Percentiles rank a stretch among this genome's conserved stretches.
Evolutionary conservation across 257 asterid genomes (phyloP).

Genomic region (Scutellaria galericulata): DNA sequence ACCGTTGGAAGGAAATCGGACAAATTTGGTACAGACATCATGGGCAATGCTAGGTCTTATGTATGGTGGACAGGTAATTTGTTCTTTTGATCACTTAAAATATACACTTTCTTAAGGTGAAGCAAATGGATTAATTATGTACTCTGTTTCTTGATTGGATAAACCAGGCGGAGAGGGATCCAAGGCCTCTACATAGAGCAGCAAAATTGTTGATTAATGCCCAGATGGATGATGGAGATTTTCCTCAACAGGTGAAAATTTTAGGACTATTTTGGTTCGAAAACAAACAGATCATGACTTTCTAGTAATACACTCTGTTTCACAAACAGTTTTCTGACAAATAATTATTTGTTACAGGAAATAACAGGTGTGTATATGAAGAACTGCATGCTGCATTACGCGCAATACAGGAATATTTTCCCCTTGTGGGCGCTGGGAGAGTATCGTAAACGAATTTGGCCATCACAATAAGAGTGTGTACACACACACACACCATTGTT

Average conservation of each 20-base stretch:
- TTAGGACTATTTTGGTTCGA: neutral
- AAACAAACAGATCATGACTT: neutral
- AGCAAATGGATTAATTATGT: too few species aligned
- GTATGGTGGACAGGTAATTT: slow-evolving; percentile 69
- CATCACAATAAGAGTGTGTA: slow-evolving; percentile 32
- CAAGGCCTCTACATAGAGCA: slow-evolving; percentile 72
- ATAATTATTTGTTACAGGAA: slow-evolving; percentile 44
- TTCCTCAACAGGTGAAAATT: slow-evolving; percentile 73
- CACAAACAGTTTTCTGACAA: neutral
- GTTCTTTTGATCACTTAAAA: too few species aligned
- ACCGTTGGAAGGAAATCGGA: slow-evolving; percentile 71
- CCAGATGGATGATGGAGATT: slow-evolving; percentile 80
- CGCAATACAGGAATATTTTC: slow-evolving; percentile 62
- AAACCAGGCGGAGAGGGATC: slow-evolving; percentile 68
- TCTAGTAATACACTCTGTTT: neutral
- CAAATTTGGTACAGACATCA: slow-evolving; percentile 82
- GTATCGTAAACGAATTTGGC: slow-evolving; percentile 73
- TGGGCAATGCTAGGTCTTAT: slow-evolving; percentile 92
- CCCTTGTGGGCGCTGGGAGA: slow-evolving; percentile 88
- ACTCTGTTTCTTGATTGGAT: neutral
- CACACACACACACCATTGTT: neutral
- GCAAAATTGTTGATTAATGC: slow-evolving; percentile 75
- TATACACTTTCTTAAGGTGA: too few species aligned
- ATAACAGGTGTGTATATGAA: slow-evolving; percentile 76
- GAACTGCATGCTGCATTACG: slow-evolving; percentile 82